Evolutionary conservation across 495 filamentous ascomycete species (phyloP).

Genomic region (Daldinia vernicosa): DNA sequence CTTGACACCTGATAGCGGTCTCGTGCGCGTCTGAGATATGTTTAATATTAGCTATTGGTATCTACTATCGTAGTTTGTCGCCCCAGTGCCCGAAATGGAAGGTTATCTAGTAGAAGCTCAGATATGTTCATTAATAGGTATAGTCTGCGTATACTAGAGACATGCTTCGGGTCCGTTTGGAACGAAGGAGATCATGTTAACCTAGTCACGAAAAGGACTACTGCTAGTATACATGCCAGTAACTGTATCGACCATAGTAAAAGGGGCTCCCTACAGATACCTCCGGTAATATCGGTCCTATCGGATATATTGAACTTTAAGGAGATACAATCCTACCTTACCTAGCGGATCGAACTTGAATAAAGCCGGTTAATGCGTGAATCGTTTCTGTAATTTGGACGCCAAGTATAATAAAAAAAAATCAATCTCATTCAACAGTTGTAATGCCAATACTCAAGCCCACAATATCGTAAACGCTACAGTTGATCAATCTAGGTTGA

Average conservation of each 20-base stretch:
- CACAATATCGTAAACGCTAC: too few relatives aligned
- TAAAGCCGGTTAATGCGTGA: background rate
- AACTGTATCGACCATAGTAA: too few relatives aligned
- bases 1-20: background rate
- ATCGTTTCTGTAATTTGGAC: background rate
- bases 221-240: too few relatives aligned
- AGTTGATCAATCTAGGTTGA: too few relatives aligned
- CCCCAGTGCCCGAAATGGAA: background rate
- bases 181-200: too few relatives aligned
- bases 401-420: slow-evolving; percentile 11
- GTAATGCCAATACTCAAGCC: slow-evolving; percentile 27
- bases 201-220: too few relatives aligned
- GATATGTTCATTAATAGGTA: too few relatives aligned
- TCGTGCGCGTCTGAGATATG: background rate
- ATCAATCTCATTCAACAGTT: slow-evolving; percentile 43
- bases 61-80: background rate
- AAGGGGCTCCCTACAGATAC: background rate
- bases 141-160: too few relatives aligned
- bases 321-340: background rate
- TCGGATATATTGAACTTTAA: background rate
- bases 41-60: background rate
- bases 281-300: background rate
- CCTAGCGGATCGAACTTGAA: background rate
- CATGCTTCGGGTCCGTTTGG: too few relatives aligned
- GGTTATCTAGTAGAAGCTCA: too few relatives aligned